A percentile compares a stretch with the other conserved stretches of the same genome.
Conservation (phyloP, 2,329 filamentous ascomycete species). For the Eurotiales sp. region DNA sequence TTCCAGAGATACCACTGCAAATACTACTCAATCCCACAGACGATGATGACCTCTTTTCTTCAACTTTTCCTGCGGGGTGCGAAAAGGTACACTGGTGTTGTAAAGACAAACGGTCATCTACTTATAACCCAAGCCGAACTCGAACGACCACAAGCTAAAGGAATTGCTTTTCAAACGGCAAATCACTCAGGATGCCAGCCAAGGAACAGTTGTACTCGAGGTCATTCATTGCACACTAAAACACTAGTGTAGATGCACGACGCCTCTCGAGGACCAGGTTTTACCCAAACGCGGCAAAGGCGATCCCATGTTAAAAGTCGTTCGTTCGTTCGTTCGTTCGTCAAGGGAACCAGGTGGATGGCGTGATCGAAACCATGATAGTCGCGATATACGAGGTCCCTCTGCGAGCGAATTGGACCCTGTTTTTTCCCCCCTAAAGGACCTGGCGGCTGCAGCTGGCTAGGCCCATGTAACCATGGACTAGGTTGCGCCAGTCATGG, state of each 20-base stretch:
- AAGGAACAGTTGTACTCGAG: not conserved
- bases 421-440: not conserved
- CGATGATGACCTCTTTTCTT: not conserved
- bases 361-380: conserved; percentile 8
- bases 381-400: not conserved
- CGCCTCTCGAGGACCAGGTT: not conserved
- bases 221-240: not conserved
- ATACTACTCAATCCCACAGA: no score
- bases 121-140: not conserved
- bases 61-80: not conserved
- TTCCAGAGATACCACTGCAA: no score
- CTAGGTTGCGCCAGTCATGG: not conserved
- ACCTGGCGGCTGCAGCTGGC: not conserved
- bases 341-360: not conserved
- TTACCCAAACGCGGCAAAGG: not conserved
- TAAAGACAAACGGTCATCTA: not conserved
- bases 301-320: not conserved
- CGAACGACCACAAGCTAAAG: not conserved
- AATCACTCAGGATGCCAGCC: not conserved
- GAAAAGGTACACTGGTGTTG: not conserved
- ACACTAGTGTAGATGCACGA: no score
- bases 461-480: conserved; percentile 9
- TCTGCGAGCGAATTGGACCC: not conserved
- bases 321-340: no score
- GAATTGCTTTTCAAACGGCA: not conserved